Conservation (phyloP, 2,329 filamentous ascomycete species). For the Tolypocladium pustulatum region DNA sequence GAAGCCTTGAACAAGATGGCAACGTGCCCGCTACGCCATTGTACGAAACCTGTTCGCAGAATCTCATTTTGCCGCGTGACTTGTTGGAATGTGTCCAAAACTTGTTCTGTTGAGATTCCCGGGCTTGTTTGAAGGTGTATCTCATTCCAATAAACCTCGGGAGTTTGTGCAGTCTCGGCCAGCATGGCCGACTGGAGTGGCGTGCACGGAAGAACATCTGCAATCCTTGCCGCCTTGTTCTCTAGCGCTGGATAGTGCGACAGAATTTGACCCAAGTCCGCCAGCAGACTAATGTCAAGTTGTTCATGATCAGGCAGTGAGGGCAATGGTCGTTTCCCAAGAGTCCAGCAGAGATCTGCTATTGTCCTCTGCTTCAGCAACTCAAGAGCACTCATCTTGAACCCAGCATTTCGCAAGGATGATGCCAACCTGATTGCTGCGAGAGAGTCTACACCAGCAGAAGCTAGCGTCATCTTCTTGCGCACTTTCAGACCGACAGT, state of each 20-base stretch:
- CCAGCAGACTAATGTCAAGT: slow-evolving; percentile 8
- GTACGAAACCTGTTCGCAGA: slow-evolving; percentile 62
- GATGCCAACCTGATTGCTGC: slow-evolving; percentile 45
- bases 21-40: slow-evolving; percentile 27
- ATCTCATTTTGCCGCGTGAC: slow-evolving; percentile 51
- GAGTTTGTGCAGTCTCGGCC: slow-evolving; percentile 53
- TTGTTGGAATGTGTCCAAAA: slow-evolving; percentile 37
- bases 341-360: slow-evolving; percentile 13
- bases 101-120: slow-evolving; percentile 18
- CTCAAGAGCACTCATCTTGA: slow-evolving; percentile 45
- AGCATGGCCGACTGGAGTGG: slow-evolving; percentile 73
- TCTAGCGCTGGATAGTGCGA: slow-evolving; percentile 6
- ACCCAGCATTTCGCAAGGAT: slow-evolving; percentile 44
- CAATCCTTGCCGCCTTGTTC: slow-evolving; percentile 15
- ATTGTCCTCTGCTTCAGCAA: slow-evolving; percentile 47
- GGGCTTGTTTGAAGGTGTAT: slow-evolving; percentile 50
- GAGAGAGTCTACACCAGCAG: slow-evolving; percentile 55
- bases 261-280: slow-evolving; percentile 8
- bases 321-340: neutral
- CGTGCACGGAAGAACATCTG: slow-evolving; percentile 52
- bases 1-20: slow-evolving; percentile 49
- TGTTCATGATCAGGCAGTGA: neutral
- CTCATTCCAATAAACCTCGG: slow-evolving; percentile 66
- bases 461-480: slow-evolving; percentile 32
- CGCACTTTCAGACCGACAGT: slow-evolving; percentile 27